Base-by-base conservation (phyloP, 306 rosid species). In the Albizia julibrissin region DNA sequence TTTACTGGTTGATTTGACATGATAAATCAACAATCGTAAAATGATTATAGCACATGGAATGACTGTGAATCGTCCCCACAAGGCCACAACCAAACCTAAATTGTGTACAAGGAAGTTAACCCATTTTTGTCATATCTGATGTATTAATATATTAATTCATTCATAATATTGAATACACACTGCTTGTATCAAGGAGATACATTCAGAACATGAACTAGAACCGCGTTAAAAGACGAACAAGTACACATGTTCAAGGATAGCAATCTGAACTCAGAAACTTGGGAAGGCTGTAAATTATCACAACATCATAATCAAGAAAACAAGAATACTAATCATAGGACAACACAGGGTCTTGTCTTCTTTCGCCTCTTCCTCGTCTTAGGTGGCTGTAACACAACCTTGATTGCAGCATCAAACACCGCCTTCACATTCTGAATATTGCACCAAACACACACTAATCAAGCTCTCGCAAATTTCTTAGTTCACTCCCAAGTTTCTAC, bases 361-460 rank as follows among this genome's bases (percentile, higher is more conserved):
- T 83, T 85, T 83, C 87, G 26, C 79, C 81, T 88, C 80, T 70
- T 88, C 89, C 81, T 88, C 46, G 79, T 15, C 82, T 88, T 88
- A 27, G 91, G 86, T 44, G 89, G 91, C 86, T 83, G 87, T 84
- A 88, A 77, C 65, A 85, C 90, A 72, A 87, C 90, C 83, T 87
- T 87, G 76, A 87, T 87, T 73, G 88, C 86, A 56, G 88, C 85
- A 85, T 85, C 88, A 74, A 85, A 85, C 62, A 85, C 88, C 5
- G 81, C 84, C 70, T 85, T 85, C 85, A 85, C 85, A 81, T 85
- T 87, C 90, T 87, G 87, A 79, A 85, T 5, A 69, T 77, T 58
- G 69, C 80, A 84, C 0, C 83, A 43, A 77, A 59, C 18, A 61
- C 62, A 72, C 27, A 14, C 49, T 29, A 29, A 78, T 84, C 79